Evolutionary conservation across 2,329 filamentous ascomycete species (phyloP).

Genomic region (Drechmeria coniospora): DNA sequence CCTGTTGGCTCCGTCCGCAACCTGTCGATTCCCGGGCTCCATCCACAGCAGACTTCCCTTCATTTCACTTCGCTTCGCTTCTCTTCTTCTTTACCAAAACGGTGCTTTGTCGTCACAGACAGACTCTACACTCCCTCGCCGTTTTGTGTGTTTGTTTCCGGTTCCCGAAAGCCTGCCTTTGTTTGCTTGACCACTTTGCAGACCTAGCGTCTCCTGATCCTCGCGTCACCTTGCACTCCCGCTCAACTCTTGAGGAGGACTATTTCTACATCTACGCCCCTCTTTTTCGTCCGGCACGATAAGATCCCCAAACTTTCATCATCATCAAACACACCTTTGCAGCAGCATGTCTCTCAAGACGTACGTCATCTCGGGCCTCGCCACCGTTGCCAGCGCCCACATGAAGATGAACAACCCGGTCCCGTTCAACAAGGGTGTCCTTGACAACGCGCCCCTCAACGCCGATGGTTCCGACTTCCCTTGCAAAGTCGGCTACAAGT

Average conservation of each 20-base stretch:
- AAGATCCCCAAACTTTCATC: slow-evolving; percentile 6
- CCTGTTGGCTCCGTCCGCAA: no score
- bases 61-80: neutral
- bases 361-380: slow-evolving; percentile 38
- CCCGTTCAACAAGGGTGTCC: slow-evolving; percentile 34
- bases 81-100: slow-evolving; percentile 3
- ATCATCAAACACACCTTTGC: slow-evolving; percentile 1
- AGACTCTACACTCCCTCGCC: slow-evolving; percentile 16
- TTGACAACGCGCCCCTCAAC: slow-evolving; percentile 49
- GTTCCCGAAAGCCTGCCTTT: slow-evolving; percentile 22
- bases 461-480: slow-evolving; percentile 56
- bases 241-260: slow-evolving; percentile 7
- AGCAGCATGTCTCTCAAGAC: slow-evolving; percentile 37
- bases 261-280: slow-evolving; percentile 2
- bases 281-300: slow-evolving; percentile 18
- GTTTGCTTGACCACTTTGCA: slow-evolving; percentile 8
- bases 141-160: no score
- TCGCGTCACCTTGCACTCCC: no score
- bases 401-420: slow-evolving; percentile 56
- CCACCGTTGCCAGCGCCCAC: slow-evolving; percentile 52
- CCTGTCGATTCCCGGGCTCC: no score
- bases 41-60: slow-evolving; percentile 5
- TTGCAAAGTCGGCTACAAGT: slow-evolving; percentile 50
- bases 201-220: slow-evolving; percentile 5
- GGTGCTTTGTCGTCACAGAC: slow-evolving; percentile 15